Evolutionary conservation across 139 green algal genomes (phyloP).

Genomic region (Chloropicon primus): DNA sequence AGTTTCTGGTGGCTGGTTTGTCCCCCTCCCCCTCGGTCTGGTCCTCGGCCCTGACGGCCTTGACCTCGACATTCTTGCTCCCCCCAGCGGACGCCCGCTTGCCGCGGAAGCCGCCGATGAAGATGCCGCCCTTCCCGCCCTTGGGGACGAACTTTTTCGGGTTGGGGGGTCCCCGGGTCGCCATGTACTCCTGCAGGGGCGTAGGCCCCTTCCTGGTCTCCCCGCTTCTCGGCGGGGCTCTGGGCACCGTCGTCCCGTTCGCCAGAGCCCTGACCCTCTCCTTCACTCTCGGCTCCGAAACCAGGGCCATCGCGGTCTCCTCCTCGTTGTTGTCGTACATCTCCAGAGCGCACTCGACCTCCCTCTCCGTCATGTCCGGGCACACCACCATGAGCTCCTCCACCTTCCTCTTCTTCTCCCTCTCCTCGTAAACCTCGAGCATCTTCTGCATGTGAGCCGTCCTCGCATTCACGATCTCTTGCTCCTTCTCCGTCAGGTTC

Average conservation of each 20-base stretch:
- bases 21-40: too few species aligned
- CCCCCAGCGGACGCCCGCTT: not conserved
- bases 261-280: not conserved
- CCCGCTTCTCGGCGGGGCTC: not conserved
- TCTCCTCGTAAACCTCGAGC: constrained; percentile 6
- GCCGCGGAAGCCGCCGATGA: not conserved
- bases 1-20: too few species aligned
- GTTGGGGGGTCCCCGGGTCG: not conserved
- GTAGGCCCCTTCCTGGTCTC: not conserved
- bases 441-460: constrained; percentile 1
- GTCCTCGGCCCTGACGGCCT: too few species aligned
- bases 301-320: not conserved
- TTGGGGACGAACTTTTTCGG: not conserved
- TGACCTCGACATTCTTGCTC: too few species aligned
- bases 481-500: constrained; percentile 6
- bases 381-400: not conserved
- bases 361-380: not conserved
- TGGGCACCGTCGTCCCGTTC: not conserved
- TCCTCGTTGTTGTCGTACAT: constrained; percentile 2
- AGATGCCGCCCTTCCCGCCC: not conserved
- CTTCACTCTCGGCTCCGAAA: not conserved
- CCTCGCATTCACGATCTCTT: constrained; percentile 3
- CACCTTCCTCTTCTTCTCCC: constrained; percentile 10
- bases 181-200: not conserved
- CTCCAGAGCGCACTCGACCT: not conserved